Percentiles rank a stretch among this genome's conserved stretches.
Evolutionary conservation across 2,329 filamentous ascomycete genomes (phyloP).

Genomic region (Cercospora berteroae): DNA sequence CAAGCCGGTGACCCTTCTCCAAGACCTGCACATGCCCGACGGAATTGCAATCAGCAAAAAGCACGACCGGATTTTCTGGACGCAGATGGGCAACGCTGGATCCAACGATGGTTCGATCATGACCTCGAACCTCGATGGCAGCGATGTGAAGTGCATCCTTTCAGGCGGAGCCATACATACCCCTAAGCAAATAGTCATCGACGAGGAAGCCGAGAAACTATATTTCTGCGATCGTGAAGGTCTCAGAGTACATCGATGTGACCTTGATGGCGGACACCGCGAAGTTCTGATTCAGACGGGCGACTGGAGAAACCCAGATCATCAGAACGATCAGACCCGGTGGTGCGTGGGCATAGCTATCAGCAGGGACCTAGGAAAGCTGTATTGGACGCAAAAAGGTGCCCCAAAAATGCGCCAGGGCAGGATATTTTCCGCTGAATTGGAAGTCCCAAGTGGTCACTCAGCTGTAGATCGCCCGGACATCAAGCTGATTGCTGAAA

Average conservation of each 20-base stretch:
- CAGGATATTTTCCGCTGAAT: conserved; percentile 52
- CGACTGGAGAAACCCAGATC: conserved; percentile 35
- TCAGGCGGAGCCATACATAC: conserved; percentile 50
- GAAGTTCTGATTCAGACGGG: conserved; percentile 44
- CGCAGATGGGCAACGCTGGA: conserved; percentile 29
- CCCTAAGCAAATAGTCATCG: conserved; percentile 44
- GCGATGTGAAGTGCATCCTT: conserved; percentile 46
- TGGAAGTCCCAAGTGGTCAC: conserved; percentile 39
- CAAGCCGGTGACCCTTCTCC: conserved; percentile 5
- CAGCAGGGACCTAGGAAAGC: conserved; percentile 41
- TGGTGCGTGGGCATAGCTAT: conserved; percentile 54
- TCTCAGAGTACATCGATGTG: conserved; percentile 39
- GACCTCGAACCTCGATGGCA: conserved; percentile 49
- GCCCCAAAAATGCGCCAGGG: conserved; percentile 52
- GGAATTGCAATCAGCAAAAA: conserved; percentile 34
- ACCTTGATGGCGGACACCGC: conserved; percentile 38
- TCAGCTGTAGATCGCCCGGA: conserved; percentile 42
- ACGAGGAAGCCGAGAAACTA: conserved; percentile 33
- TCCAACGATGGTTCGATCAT: conserved; percentile 28
- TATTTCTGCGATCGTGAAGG: conserved; percentile 50
- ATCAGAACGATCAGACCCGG: conserved; percentile 20
- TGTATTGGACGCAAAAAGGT: conserved; percentile 64
- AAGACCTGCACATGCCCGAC: conserved; percentile 30
- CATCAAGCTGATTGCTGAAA: conserved; percentile 44
- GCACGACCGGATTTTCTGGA: conserved; percentile 36